A percentile compares a stretch with the other conserved stretches of the same genome.
Conservation (phyloP, 2,329 filamentous ascomycete genomes). For the Alternaria ventricosa region DNA sequence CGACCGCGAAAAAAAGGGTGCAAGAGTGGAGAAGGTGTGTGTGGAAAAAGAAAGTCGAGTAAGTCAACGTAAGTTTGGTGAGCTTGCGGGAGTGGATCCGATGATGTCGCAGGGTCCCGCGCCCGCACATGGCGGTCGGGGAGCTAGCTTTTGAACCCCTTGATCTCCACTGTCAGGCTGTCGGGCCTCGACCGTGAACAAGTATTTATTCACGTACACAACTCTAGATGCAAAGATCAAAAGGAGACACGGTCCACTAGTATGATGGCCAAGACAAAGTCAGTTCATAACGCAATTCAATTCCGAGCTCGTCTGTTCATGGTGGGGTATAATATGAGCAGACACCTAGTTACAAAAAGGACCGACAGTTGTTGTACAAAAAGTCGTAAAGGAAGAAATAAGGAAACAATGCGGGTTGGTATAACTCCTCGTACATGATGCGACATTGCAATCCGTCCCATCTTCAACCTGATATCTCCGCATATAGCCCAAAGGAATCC, state of each 20-base stretch:
- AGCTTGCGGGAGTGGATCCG: conserved; percentile 12
- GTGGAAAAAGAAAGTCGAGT: conserved; percentile 8
- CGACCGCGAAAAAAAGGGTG: not conserved
- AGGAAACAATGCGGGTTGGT: conserved; percentile 11
- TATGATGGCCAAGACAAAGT: not conserved
- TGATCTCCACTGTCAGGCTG: conserved; percentile 3
- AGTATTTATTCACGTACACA: conserved; percentile 1
- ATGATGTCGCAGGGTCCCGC: conserved; percentile 20
- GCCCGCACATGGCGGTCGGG: conserved; percentile 13
- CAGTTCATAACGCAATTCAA: conserved; percentile 13
- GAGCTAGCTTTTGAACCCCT: conserved; percentile 14
- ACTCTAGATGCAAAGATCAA: not conserved
- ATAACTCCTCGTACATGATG: conserved; percentile 8
- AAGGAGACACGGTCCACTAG: not conserved
- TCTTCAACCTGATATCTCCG: conserved; percentile 6
- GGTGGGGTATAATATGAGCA: conserved; percentile 30
- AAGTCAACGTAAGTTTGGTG: conserved; percentile 8
- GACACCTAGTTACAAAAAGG: conserved; percentile 18
- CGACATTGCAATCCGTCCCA: conserved; percentile 9
- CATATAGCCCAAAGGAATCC: conserved; percentile 15
- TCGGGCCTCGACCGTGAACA: conserved; percentile 2
- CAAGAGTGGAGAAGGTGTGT: conserved; percentile 11
- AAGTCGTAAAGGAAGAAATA: conserved; percentile 15
- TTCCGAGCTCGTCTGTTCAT: conserved; percentile 24
- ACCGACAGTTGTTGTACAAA: conserved; percentile 22